Base-by-base conservation (phyloP, 2,329 filamentous ascomycete genomes). In the Alternaria ethzedia region DNA sequence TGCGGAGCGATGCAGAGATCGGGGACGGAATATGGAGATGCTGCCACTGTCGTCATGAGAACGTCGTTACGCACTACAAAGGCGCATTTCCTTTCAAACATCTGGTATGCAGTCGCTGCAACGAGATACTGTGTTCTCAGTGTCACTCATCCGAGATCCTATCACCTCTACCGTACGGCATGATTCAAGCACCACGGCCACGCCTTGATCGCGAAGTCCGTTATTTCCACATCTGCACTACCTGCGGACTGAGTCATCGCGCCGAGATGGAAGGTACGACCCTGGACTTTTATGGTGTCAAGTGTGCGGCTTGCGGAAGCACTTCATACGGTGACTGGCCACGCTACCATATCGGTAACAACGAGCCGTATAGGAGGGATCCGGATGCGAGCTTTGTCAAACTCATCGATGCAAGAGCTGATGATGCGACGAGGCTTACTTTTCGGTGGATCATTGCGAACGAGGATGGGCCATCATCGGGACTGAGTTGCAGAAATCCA, bases 1-100 rank as follows among this genome's bases (percentile, higher is more conserved):
- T 70, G 28, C 49, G 55, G 11, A 63, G 61, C 7, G 68, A 70
- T 47, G 60, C 20, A 5, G 66, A 70, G n/a, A 64, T 66, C 23
- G 66, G 68, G 5, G 64, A 70, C 26, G 68, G 66, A 4, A 36
- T 68, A 5, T 70, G 66, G 68, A 49, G 66, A 12, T 70, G 66
- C 54, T 68, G 64, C 11, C 54, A 62, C 23, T 70, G 66, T 25
- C 66, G 47, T 9, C 59, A 67, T 36, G 62, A 67, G 45, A 70
- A 70, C 66, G 63, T 64, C 32, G 30, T 70, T 2, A 59, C 56
- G 5, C 67, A 70, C 55, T 66, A 56, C 41, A 52, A 49, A 8
- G 65, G 67, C 12, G 49, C 45, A 1, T 65, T 66, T 17, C 65
- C 67, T 17, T 70, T 68, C 61, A 65, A 70, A 30, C 54, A 63